phyloP scores from a whole-genome alignment of 2,329 filamentous ascomycete genomes.

The Trichocomaceae sp. region DNA sequence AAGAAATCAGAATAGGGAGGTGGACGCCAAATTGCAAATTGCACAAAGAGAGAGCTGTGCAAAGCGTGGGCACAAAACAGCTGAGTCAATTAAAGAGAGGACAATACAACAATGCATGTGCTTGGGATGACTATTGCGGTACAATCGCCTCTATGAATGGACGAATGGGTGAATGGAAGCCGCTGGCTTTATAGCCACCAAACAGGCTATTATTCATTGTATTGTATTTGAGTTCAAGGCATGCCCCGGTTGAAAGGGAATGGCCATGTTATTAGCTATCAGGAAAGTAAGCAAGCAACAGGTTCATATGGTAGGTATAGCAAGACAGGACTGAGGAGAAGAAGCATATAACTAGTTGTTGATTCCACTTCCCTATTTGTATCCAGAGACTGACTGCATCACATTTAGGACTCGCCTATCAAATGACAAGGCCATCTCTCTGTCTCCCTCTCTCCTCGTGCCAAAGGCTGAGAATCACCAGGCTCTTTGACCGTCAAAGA shows the following conservation, averaged over 20 bases:
- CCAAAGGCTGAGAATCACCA: slow-evolving; percentile 6
- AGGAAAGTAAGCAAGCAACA: not conserved
- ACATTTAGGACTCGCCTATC: slow-evolving; percentile 6
- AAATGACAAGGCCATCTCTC: slow-evolving; percentile 11
- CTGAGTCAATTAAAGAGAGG: slow-evolving; percentile 4
- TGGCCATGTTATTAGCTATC: slow-evolving; percentile 5
- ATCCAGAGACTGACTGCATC: slow-evolving; percentile 10
- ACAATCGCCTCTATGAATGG: not conserved
- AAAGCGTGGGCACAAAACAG: not conserved
- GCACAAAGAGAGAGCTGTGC: not conserved
- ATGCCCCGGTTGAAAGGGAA: not conserved
- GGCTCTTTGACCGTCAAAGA: slow-evolving; percentile 4
- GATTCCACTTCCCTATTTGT: not conserved
- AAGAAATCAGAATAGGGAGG: not conserved
- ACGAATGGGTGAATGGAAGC: not conserved
- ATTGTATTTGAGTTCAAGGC: not conserved
- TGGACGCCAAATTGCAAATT: not conserved
- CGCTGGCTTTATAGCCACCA: not conserved
- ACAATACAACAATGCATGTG: not conserved
- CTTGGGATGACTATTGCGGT: not conserved
- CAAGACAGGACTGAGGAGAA: not conserved
- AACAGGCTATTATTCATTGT: not conserved
- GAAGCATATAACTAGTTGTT: not conserved
- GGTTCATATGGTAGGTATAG: not conserved
- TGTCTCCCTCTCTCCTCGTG: not conserved